phyloP scores from a whole-genome alignment of 2,329 filamentous ascomycete genomes.

The Exserohilum turcica region DNA sequence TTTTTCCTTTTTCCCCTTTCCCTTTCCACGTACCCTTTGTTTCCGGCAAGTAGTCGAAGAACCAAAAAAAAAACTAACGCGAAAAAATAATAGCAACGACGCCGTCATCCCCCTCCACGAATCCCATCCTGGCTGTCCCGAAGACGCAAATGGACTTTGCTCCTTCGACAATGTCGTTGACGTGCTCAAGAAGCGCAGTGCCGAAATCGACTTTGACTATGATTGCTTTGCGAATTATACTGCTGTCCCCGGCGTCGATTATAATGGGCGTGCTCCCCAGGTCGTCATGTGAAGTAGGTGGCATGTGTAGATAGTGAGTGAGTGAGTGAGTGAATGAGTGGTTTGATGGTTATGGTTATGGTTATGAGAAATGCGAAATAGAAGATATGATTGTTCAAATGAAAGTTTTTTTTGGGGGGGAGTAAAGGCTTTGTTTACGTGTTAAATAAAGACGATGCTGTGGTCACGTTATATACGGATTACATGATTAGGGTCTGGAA shows the following conservation, averaged over 20 bases:
- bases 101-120: constrained; percentile 34
- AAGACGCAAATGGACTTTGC: constrained; percentile 33
- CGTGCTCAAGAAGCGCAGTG: constrained; percentile 34
- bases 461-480: too few relatives aligned
- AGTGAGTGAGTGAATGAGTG: too few relatives aligned
- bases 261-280: constrained; percentile 37
- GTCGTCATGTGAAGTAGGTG: too few relatives aligned
- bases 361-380: background rate
- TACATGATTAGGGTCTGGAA: too few relatives aligned
- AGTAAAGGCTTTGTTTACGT: too few relatives aligned
- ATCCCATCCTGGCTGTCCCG: constrained; percentile 30
- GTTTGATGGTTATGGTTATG: too few relatives aligned
- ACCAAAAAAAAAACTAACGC: background rate
- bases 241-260: constrained; percentile 27
- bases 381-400: background rate
- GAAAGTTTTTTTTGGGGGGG: too few relatives aligned
- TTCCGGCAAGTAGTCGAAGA: too few relatives aligned
- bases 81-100: constrained; percentile 26
- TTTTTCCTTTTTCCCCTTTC: background rate
- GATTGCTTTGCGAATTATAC: constrained; percentile 41
- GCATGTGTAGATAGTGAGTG: too few relatives aligned
- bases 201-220: constrained; percentile 36
- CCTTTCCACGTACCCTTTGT: background rate
- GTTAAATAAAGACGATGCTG: too few relatives aligned
- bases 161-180: constrained; percentile 36